Percentiles rank a stretch among this genome's conserved stretches.
These are phyloP conservation scores for Leishmania aethiopica DNA, from an alignment of 208 protist genomes.

Conservation along the genomic window DNA sequence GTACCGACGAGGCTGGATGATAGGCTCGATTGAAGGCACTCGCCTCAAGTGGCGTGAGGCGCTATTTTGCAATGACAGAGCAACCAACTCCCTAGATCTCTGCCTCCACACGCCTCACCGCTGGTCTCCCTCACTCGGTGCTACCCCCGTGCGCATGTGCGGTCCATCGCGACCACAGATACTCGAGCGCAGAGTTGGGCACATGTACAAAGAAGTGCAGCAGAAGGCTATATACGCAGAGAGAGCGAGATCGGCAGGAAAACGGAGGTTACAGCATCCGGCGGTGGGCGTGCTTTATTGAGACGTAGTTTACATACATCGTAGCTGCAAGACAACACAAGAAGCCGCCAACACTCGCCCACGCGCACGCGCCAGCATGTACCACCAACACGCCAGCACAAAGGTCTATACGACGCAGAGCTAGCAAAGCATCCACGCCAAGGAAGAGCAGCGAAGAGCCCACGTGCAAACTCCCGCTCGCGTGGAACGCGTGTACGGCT, in stretches of 20 bases:
- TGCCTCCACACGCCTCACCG: background rate
- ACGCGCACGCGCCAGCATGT: background rate
- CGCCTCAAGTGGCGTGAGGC: background rate
- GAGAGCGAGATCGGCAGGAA: background rate
- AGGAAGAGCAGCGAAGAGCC: background rate
- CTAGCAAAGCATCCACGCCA: background rate
- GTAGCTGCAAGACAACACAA: constrained; percentile 1
- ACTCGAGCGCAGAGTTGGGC: background rate
- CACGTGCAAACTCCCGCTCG: background rate
- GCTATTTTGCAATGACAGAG: background rate
- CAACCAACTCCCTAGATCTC: background rate
- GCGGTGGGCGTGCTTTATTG: background rate
- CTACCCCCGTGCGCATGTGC: background rate
- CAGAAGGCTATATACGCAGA: background rate
- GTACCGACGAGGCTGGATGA: background rate
- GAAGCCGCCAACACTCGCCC: background rate
- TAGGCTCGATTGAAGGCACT: no score
- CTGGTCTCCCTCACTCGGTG: background rate
- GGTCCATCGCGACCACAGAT: background rate
- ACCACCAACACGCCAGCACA: background rate
- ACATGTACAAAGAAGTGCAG: background rate
- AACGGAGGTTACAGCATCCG: background rate
- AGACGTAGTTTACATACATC: background rate
- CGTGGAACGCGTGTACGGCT: background rate
- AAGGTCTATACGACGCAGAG: background rate